Conservation (phyloP, 768 basidiomycete species). For the Xerocomellus intermedius region DNA sequence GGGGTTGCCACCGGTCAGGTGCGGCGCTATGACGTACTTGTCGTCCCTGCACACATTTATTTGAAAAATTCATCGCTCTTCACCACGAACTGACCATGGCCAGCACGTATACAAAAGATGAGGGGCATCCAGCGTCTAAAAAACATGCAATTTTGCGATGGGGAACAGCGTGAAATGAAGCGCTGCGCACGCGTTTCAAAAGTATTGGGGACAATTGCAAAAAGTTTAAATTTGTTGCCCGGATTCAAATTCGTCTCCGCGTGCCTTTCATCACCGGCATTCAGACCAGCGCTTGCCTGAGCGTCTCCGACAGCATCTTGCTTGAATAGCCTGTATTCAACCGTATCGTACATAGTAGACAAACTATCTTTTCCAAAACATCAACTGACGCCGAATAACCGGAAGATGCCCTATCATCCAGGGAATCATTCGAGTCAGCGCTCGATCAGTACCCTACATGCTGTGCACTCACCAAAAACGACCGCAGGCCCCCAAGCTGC, state of each 20-base stretch:
- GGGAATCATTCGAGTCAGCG: background rate
- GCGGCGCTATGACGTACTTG: too few species aligned
- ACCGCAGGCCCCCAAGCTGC: conserved; percentile 59
- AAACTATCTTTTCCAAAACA: conserved; percentile 32
- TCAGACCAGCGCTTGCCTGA: too few species aligned
- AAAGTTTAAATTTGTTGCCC: background rate
- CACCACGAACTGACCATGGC: background rate
- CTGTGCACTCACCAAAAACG: conserved; percentile 45
- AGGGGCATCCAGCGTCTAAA: background rate
- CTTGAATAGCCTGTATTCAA: background rate
- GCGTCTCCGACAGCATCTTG: background rate
- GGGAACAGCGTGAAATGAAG: background rate
- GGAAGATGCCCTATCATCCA: conserved; percentile 35
- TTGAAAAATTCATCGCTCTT: background rate
- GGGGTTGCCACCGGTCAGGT: conserved; percentile 33
- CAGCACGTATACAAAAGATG: background rate
- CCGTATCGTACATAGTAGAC: background rate
- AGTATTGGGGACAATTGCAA: conserved; percentile 17
- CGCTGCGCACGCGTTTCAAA: conserved; percentile 5
- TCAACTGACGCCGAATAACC: conserved; percentile 37
- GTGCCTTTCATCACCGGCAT: background rate
- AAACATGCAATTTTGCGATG: background rate
- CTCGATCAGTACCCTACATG: background rate
- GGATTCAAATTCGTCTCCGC: background rate
- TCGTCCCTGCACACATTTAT: background rate